Conservation (phyloP, 2,329 filamentous ascomycete species). For the Colletotrichum chrysophilum region DNA sequence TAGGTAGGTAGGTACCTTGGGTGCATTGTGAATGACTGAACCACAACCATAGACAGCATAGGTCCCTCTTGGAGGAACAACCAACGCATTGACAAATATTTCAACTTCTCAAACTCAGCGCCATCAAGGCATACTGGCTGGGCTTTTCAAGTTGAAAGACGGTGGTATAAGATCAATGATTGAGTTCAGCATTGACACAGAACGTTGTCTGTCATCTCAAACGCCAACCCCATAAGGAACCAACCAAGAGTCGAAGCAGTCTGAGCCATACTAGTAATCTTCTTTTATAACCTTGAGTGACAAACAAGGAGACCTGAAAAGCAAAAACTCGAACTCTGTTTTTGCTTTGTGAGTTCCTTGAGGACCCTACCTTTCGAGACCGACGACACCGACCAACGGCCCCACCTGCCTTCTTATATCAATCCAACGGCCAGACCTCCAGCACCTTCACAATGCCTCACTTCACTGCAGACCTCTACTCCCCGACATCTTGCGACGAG, state of each 20-base stretch:
- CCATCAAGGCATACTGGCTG: not conserved
- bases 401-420: not conserved
- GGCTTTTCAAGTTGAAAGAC: not conserved
- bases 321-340: not conserved
- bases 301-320: not conserved
- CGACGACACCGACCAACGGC: not conserved
- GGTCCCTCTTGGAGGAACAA: not conserved
- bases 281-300: not conserved
- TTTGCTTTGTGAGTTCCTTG: not conserved
- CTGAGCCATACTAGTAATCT: not conserved
- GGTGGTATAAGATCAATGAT: not conserved
- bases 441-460: constrained; percentile 8
- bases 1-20: too few species aligned
- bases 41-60: not conserved
- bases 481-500: not conserved
- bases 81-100: not conserved
- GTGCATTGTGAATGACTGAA: not conserved
- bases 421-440: not conserved
- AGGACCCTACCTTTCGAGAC: not conserved
- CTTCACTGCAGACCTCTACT: not conserved
- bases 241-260: not conserved
- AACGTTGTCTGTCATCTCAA: not conserved
- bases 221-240: not conserved
- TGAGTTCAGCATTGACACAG: not conserved
- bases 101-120: not conserved